Evolutionary conservation across 805 yeast species (phyloP).

Genomic region (Millerozyma miso): DNA sequence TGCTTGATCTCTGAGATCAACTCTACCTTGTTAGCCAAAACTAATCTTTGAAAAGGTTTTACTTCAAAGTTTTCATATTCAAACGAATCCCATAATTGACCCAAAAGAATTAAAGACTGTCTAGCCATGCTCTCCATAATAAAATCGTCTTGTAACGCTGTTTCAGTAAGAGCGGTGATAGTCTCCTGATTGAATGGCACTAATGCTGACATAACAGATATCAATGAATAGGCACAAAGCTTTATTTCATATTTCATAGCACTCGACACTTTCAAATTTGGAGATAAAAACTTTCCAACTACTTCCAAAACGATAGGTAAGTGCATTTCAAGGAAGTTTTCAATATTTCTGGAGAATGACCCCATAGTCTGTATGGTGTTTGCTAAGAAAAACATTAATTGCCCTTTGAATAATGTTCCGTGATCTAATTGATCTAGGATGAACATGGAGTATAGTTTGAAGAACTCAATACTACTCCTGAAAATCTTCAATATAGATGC

Average conservation of each 20-base stretch:
- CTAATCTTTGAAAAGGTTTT: conserved; percentile 17
- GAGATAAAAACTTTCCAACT: conserved; percentile 48
- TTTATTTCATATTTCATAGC: conserved; percentile 51
- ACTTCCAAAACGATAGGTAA: conserved; percentile 58
- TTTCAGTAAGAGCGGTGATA: conserved; percentile 28
- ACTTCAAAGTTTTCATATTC: conserved; percentile 6
- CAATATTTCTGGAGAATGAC: conserved; percentile 46
- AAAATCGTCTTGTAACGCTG: conserved; percentile 24
- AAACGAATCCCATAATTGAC: conserved; percentile 35
- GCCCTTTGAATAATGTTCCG: conserved; percentile 58
- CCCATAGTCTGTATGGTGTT: conserved; percentile 65
- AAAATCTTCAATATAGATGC: conserved; percentile 69
- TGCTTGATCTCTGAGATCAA: conserved; percentile 11
- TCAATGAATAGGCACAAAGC: conserved; percentile 76
- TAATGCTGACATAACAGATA: conserved; percentile 74
- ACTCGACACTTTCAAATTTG: conserved; percentile 16
- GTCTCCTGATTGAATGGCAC: conserved; percentile 47
- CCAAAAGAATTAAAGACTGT: conserved; percentile 36
- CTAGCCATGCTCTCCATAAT: conserved; percentile 20
- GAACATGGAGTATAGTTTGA: conserved; percentile 61
- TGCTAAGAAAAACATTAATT: conserved; percentile 76
- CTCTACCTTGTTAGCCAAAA: conserved; percentile 4
- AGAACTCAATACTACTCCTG: conserved; percentile 59
- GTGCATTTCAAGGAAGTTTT: conserved; percentile 41
- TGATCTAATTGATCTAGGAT: conserved; percentile 46